These are phyloP conservation scores for Calophaca sinica DNA, from an alignment of 306 rosid genomes.

Conservation along the genomic window DNA sequence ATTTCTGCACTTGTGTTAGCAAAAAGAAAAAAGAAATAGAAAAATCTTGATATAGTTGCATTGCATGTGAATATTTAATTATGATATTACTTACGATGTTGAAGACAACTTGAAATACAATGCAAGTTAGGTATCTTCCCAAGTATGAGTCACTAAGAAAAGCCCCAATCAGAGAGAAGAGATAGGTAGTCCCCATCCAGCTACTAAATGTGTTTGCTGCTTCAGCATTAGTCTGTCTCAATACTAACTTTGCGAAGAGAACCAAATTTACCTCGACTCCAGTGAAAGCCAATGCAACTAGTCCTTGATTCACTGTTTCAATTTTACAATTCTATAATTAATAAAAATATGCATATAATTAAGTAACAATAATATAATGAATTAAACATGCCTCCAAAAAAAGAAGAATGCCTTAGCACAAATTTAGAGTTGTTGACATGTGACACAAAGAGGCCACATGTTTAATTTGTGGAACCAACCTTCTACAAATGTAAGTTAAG, in stretches of 20 bases:
- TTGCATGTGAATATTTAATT: neutral
- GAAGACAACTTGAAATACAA: slow-evolving; percentile 57
- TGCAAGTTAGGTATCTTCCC: slow-evolving; percentile 68
- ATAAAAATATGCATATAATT: neutral
- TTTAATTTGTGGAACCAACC: no score
- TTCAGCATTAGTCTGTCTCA: slow-evolving; percentile 67
- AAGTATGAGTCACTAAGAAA: slow-evolving; percentile 73
- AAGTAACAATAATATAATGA: neutral
- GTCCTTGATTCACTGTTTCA: slow-evolving; percentile 64
- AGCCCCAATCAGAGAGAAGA: slow-evolving; percentile 68
- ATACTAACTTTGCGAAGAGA: slow-evolving; percentile 63
- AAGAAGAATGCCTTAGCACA: no score
- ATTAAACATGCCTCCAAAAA: neutral
- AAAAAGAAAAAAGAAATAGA: neutral
- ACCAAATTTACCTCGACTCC: slow-evolving; percentile 77
- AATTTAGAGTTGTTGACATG: no score
- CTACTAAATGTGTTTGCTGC: slow-evolving; percentile 70
- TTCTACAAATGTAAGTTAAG: no score
- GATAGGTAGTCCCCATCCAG: slow-evolving; percentile 73
- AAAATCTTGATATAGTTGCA: neutral
- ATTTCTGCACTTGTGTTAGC: no score
- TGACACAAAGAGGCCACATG: no score
- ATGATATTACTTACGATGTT: slow-evolving; percentile 52
- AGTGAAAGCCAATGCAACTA: slow-evolving; percentile 62
- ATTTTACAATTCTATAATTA: slow-evolving; percentile 23